Percentiles rank a stretch among this genome's conserved stretches.
These are phyloP conservation scores for Monilinia polystroma DNA, from an alignment of 2,329 filamentous ascomycete species.

Conservation along the genomic window DNA sequence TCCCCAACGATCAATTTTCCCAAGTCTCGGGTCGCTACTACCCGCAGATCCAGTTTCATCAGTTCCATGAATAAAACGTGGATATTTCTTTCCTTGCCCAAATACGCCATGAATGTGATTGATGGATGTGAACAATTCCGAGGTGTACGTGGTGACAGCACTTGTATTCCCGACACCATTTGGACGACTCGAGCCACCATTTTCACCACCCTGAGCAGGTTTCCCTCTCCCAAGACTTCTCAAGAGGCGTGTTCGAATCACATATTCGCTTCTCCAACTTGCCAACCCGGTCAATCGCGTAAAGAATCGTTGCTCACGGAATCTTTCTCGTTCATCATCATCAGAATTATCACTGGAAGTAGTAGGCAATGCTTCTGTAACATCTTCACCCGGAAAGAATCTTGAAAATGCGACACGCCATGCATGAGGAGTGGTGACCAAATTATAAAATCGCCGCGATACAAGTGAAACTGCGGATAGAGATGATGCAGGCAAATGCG, in stretches of 20 bases:
- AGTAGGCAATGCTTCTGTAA: conserved; percentile 42
- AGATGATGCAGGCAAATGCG: conserved; percentile 82
- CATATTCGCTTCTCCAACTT: conserved; percentile 97
- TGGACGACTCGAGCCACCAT: conserved; percentile 53
- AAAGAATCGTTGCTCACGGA: conserved; percentile 76
- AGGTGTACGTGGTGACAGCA: conserved; percentile 81
- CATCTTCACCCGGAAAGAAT: conserved; percentile 77
- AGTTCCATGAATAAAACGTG: conserved; percentile 79
- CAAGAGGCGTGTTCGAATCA: conserved; percentile 79
- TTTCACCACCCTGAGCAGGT: conserved; percentile 58
- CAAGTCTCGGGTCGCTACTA: conserved; percentile 74
- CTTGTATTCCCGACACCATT: conserved; percentile 56
- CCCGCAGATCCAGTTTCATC: conserved; percentile 76
- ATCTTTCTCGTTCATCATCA: conserved; percentile 51
- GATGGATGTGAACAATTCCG: conserved; percentile 75
- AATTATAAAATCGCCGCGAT: conserved; percentile 78
- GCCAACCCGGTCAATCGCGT: conserved; percentile 76
- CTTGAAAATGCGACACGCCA: conserved; percentile 92
- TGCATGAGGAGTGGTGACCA: conserved; percentile 88
- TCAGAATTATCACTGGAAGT: conserved; percentile 34
- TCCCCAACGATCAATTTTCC: conserved; percentile 80
- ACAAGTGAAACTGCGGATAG: conserved; percentile 81
- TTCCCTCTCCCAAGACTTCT: conserved; percentile 81
- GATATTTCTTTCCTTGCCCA: conserved; percentile 68
- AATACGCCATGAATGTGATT: conserved; percentile 80